These are phyloP conservation scores for Sequoiadendron giganteum DNA, from an alignment of 75 land plant species.

Conservation along the genomic window DNA sequence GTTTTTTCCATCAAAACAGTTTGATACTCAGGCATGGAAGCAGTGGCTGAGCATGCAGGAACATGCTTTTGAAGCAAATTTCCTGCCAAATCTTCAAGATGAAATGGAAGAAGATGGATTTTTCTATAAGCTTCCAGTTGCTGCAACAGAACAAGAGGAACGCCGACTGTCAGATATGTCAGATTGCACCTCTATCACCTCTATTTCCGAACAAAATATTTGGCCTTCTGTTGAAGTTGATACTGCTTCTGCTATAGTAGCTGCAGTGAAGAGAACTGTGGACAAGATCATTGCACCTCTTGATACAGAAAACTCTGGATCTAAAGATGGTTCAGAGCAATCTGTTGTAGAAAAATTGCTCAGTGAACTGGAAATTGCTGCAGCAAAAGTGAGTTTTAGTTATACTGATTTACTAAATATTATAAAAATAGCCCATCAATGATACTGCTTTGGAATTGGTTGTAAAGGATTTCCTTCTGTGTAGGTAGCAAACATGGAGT, in stretches of 20 bases:
- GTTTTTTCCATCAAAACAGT: not conserved
- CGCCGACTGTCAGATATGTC: constrained; percentile 66
- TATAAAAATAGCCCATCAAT: not conserved
- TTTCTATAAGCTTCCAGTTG: too few relatives aligned
- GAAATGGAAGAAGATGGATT: too few relatives aligned
- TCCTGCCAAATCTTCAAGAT: not conserved
- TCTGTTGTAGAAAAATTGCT: constrained; percentile 24
- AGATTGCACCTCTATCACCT: constrained; percentile 45
- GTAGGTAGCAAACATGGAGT: constrained; percentile 37
- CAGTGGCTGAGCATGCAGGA: constrained; percentile 30
- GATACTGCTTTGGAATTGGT: not conserved
- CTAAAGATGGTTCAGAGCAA: constrained; percentile 20
- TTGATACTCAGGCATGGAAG: constrained; percentile 17
- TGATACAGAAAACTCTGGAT: constrained; percentile 12
- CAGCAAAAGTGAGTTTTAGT: constrained; percentile 22
- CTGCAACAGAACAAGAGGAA: constrained; percentile 47
- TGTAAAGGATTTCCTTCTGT: not conserved
- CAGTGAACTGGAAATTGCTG: constrained; percentile 32
- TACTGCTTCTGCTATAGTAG: constrained; percentile 21
- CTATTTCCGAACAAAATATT: constrained; percentile 42
- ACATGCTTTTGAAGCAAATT: constrained; percentile 18
- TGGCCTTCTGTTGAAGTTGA: constrained; percentile 15
- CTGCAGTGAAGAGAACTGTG: constrained; percentile 23
- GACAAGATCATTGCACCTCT: constrained; percentile 24
- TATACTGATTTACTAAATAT: not conserved